Percentiles rank a stretch among this genome's conserved stretches.
phyloP scores from a whole-genome alignment of 768 basidiomycete species.

The Amanita muscaria region DNA sequence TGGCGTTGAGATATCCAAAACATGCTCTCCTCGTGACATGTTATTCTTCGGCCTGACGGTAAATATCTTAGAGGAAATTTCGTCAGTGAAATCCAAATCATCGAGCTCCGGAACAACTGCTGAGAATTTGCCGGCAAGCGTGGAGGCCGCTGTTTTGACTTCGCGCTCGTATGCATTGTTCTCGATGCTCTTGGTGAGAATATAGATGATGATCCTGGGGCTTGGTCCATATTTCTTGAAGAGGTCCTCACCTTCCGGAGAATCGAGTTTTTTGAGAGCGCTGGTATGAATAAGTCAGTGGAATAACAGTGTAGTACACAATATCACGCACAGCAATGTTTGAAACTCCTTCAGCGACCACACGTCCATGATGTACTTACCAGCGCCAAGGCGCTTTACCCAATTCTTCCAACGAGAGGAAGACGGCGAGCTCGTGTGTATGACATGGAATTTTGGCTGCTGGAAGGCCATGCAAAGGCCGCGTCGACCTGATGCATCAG shows the following conservation, averaged over 20 bases:
- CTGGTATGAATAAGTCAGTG: slow-evolving; percentile 9
- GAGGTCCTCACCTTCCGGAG: slow-evolving; percentile 7
- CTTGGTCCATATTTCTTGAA: slow-evolving; percentile 9
- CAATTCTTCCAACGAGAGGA: slow-evolving; percentile 7
- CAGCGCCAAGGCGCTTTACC: slow-evolving; percentile 8
- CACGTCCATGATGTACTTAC: slow-evolving; percentile 10
- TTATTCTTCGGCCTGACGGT: slow-evolving; percentile 5
- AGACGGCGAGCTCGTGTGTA: slow-evolving; percentile 9
- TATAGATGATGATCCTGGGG: slow-evolving; percentile 8
- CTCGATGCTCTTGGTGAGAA: slow-evolving; percentile 2
- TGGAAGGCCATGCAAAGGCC: not conserved
- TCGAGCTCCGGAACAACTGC: slow-evolving; percentile 4
- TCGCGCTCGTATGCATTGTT: slow-evolving; percentile 2
- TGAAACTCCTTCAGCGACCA: slow-evolving; percentile 7
- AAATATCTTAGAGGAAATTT: slow-evolving; percentile 10
- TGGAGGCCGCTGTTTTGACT: slow-evolving; percentile 3
- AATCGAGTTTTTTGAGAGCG: slow-evolving; percentile 6
- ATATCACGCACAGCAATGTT: slow-evolving; percentile 8
- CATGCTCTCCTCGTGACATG: not conserved
- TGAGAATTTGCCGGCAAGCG: not conserved
- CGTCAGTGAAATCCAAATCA: slow-evolving; percentile 7
- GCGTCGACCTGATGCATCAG: not conserved
- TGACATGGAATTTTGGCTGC: not conserved
- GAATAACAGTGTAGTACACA: slow-evolving; percentile 2
- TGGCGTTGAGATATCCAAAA: slow-evolving; percentile 8